Evolutionary conservation across 83 land plant species (phyloP).

Genomic region (Thuja plicata): DNA sequence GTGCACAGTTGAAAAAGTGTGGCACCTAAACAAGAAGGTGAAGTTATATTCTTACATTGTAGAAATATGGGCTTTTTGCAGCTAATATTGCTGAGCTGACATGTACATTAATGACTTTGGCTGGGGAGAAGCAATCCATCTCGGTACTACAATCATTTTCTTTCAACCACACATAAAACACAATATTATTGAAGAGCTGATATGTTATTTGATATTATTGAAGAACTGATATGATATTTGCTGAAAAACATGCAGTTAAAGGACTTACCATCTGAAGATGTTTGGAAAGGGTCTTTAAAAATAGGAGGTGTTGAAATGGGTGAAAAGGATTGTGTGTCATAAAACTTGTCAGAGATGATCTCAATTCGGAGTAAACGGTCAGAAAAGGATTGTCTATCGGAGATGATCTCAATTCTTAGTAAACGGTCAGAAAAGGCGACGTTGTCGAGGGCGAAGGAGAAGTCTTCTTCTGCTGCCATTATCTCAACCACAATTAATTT

Average conservation of each 20-base stretch:
- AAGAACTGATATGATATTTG: no score
- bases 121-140: not conserved
- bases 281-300: not conserved
- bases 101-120: conserved; percentile 34
- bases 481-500: not conserved
- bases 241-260: no score
- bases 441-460: not conserved
- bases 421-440: not conserved
- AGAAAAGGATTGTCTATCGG: not conserved
- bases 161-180: not conserved
- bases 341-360: not conserved
- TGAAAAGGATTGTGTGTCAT: not conserved
- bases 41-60: conserved; percentile 27
- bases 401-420: not conserved
- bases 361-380: not conserved
- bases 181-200: not conserved
- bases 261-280: not conserved
- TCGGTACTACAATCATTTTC: not conserved
- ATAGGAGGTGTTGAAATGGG: not conserved
- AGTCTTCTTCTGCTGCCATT: not conserved
- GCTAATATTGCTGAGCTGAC: conserved; percentile 55
- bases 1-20: no score
- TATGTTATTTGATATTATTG: no score
- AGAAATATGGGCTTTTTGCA: conserved; percentile 54
- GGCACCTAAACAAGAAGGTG: no score